Evolutionary conservation across 768 basidiomycete species (phyloP).

Genomic region (Holtermanniella nyarrowii): DNA sequence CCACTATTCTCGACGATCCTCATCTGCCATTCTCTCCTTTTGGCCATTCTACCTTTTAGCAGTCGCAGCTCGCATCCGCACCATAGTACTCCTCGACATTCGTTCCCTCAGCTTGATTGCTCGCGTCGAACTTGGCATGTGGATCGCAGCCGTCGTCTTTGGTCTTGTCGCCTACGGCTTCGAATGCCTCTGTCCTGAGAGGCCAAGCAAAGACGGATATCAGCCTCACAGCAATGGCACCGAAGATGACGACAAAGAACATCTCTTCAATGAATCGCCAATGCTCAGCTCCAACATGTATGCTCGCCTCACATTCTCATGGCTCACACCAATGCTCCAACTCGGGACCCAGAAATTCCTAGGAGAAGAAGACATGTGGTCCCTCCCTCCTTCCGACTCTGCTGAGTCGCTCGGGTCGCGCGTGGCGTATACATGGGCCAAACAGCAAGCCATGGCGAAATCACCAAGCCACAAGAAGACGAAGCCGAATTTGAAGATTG

Average conservation of each 20-base stretch:
- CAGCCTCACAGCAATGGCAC: slow-evolving; percentile 16
- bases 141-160: slow-evolving; percentile 27
- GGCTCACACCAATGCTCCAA: slow-evolving; percentile 57
- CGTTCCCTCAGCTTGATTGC: slow-evolving; percentile 30
- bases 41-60: slow-evolving; percentile 60
- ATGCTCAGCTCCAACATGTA: slow-evolving; percentile 67
- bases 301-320: slow-evolving; percentile 55
- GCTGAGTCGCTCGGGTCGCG: slow-evolving; percentile 56
- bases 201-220: slow-evolving; percentile 25
- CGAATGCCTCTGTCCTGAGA: slow-evolving; percentile 26
- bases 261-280: slow-evolving; percentile 52
- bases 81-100: slow-evolving; percentile 39
- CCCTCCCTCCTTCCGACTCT: slow-evolving; percentile 57
- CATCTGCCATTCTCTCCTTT: slow-evolving; percentile 63
- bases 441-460: slow-evolving; percentile 43
- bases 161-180: slow-evolving; percentile 36
- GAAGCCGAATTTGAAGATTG: slow-evolving; percentile 54
- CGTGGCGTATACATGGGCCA: slow-evolving; percentile 54
- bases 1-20: slow-evolving; percentile 58
- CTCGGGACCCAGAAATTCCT: slow-evolving; percentile 49
- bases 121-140: slow-evolving; percentile 20
- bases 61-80: slow-evolving; percentile 54
- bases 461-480: slow-evolving; percentile 28
- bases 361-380: slow-evolving; percentile 76
- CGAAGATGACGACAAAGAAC: slow-evolving; percentile 15